phyloP scores from a whole-genome alignment of 805 yeast genomes.

The Saturnispora sanitii region DNA sequence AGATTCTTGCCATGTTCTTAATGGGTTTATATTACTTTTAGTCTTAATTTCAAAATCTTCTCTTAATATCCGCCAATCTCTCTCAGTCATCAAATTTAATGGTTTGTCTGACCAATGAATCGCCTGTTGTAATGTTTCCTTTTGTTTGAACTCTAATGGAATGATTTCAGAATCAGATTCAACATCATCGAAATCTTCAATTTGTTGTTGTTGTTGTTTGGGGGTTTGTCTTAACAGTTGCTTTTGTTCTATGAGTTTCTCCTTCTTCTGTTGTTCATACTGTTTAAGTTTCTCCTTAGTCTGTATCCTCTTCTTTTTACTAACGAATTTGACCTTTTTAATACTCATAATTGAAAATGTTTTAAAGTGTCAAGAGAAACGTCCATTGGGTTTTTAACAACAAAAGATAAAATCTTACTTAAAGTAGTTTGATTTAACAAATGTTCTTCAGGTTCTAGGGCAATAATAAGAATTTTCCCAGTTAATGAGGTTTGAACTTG shows the following conservation, averaged over 20 bases:
- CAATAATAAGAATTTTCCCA: slow-evolving; percentile 5
- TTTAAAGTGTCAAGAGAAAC: slow-evolving; percentile 6
- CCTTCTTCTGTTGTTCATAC: too few relatives aligned
- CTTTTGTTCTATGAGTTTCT: neutral
- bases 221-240: neutral
- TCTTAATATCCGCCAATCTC: slow-evolving; percentile 85
- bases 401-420: neutral
- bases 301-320: slow-evolving; percentile 1
- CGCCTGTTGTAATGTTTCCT: neutral
- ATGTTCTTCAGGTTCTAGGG: neutral
- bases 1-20: slow-evolving; percentile 68
- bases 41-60: slow-evolving; percentile 65
- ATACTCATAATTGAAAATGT: slow-evolving; percentile 4
- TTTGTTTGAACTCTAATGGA: slow-evolving; percentile 1
- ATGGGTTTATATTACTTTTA: slow-evolving; percentile 50
- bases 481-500: slow-evolving; percentile 5
- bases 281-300: neutral
- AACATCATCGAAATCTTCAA: neutral
- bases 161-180: neutral
- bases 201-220: neutral
- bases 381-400: slow-evolving; percentile 7
- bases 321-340: slow-evolving; percentile 2
- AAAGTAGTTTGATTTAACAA: slow-evolving; percentile 1
- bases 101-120: slow-evolving; percentile 64
- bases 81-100: slow-evolving; percentile 51